phyloP scores from a whole-genome alignment of 306 rosid genomes.

The Lathyrus sativus region DNA sequence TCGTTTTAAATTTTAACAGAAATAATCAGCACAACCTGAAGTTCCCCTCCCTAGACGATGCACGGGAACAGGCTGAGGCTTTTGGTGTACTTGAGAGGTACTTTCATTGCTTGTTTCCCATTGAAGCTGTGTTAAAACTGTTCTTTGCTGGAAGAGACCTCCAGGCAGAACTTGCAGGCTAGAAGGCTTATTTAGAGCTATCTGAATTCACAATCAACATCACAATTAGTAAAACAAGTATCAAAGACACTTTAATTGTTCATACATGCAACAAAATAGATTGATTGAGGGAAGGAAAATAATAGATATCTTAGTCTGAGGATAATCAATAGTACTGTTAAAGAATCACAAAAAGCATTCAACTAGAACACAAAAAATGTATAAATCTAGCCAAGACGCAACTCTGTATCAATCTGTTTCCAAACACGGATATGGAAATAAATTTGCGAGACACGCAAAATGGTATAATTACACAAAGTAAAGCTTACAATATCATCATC shows the following conservation, averaged over 20 bases:
- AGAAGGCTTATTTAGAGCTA: conserved; percentile 85
- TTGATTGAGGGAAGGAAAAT: conserved; percentile 11
- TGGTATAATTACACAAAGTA: background rate
- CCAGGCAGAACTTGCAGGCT: conserved; percentile 96
- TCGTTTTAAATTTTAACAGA: conserved; percentile 33
- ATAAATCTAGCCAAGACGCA: conserved; percentile 16
- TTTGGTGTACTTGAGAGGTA: conserved; percentile 41
- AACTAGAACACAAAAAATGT: background rate
- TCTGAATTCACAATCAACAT: conserved; percentile 52
- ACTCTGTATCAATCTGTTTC: conserved; percentile 11
- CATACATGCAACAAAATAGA: conserved; percentile 5
- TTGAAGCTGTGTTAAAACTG: conserved; percentile 79
- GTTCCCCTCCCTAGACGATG: conserved; percentile 98
- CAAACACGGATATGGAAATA: conserved; percentile 14
- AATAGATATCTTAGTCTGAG: background rate
- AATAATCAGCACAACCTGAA: conserved; percentile 64
- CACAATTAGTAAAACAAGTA: conserved; percentile 23
- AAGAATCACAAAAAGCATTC: background rate
- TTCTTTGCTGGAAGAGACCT: conserved; percentile 96
- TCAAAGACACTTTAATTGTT: conserved; percentile 5
- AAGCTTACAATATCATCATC: conserved; percentile 76
- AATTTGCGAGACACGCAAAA: conserved; percentile 3
- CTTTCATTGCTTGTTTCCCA: conserved; percentile 55
- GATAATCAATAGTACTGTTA: background rate
- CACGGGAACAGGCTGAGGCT: conserved; percentile 70